Percentiles rank a stretch among this genome's conserved stretches.
Conservation (phyloP, 306 rosid genomes). For the Heteromeles arbutifolia region DNA sequence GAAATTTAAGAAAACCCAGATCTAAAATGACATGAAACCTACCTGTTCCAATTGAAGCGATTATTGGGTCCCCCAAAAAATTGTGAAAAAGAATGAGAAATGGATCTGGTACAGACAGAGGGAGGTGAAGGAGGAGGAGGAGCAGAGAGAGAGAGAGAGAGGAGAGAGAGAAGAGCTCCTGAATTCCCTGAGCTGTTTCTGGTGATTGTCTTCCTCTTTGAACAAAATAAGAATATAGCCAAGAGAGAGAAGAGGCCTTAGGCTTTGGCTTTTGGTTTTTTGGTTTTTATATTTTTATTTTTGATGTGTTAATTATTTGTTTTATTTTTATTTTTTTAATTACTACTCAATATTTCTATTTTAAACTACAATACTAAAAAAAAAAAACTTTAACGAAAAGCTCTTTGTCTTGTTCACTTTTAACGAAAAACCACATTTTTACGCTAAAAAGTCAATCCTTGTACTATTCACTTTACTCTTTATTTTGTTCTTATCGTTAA, state of each 20-base stretch:
- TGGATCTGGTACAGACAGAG: neutral
- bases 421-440: too few relatives aligned
- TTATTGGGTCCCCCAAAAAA: neutral
- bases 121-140: neutral
- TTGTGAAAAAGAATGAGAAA: neutral
- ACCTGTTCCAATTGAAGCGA: constrained; percentile 2
- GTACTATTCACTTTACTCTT: too few relatives aligned
- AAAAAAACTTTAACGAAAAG: too few relatives aligned
- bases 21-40: constrained; percentile 12
- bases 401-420: too few relatives aligned
- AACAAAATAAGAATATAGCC: neutral
- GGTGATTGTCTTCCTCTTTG: constrained; percentile 1
- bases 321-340: neutral
- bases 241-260: neutral
- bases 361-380: too few relatives aligned
- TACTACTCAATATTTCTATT: too few relatives aligned
- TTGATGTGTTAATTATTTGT: constrained; percentile 2
- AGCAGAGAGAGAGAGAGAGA: neutral
- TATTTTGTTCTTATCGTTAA: too few relatives aligned
- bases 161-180: constrained; percentile 5
- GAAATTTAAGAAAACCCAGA: constrained; percentile 22
- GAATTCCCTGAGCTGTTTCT: constrained; percentile 3
- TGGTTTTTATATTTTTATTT: neutral
- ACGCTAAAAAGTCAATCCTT: too few relatives aligned
- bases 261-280: neutral